Base-by-base conservation (phyloP, 2,329 filamentous ascomycete species). In the Aspergillus ruber region DNA sequence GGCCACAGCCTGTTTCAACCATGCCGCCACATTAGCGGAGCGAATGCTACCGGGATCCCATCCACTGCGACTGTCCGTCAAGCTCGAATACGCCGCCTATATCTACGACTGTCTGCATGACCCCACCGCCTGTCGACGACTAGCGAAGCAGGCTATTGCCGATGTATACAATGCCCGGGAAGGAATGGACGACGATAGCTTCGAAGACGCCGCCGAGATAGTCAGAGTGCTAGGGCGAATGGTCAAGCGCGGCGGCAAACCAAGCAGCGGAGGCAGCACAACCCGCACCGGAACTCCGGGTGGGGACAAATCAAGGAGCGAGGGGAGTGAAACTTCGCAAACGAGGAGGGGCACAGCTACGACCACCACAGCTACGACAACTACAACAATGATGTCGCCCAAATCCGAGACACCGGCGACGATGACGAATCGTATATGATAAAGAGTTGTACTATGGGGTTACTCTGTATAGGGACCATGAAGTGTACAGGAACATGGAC, bases 161-260 rank as follows among this genome's bases (percentile, higher is more conserved):
- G 89, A 95, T 58, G 91, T 96, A 1, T 96, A 96, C 63, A 86
- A 90, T 48, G 89, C 90, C 1, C 83, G 86, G 45, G 90, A 96
- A 67, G 88, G 88, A 17, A 91, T 97, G 82, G 88, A 94, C 50
- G 90, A 97, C 61, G 89, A 94, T 56, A 94, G 93, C 75, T 98
- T 96, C 64, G 82, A 86, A 55, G 93, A 97, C 66, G 89, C 90
- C 0, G 90, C 89, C 49, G 86, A 91, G 60, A 77, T 96, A 10
- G 90, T 97, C 7, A 85, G 86, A 1, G 84, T 93, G 0, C 69
- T 97, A 1, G 89, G 88, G 6, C 88, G 85, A 61, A 93, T 96
- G 84, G 88, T 90, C 79, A 90, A 86, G 69, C 80, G 89, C 43
- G 85, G 85, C 6, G 62, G 64, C 0, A 72, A 70, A 46, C 57